Evolutionary conservation across 2,329 filamentous ascomycete species (phyloP).

Genomic region (Hansfordia pulvinata): DNA sequence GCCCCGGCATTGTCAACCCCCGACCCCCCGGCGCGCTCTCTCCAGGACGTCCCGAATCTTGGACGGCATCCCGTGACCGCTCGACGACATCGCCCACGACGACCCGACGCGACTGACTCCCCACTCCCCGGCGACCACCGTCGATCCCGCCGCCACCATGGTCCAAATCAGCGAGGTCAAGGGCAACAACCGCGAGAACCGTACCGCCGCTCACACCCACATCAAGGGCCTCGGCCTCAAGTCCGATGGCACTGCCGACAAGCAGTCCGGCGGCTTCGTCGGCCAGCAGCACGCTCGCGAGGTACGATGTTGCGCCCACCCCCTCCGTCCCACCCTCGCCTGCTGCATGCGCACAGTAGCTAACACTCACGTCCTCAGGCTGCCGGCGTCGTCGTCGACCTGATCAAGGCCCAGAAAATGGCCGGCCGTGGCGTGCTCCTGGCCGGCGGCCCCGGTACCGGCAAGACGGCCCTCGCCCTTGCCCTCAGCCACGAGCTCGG

Average conservation of each 20-base stretch:
- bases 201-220: slow-evolving; percentile 93
- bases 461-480: slow-evolving; percentile 91
- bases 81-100: too few relatives aligned
- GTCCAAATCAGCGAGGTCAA: slow-evolving; percentile 91
- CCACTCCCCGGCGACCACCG: too few relatives aligned
- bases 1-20: too few relatives aligned
- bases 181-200: slow-evolving; percentile 85
- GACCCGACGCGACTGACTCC: too few relatives aligned
- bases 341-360: too few relatives aligned
- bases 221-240: slow-evolving; percentile 90
- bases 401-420: slow-evolving; percentile 96
- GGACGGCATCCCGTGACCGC: too few relatives aligned
- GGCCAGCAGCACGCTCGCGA: slow-evolving; percentile 82
- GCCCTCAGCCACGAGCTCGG: slow-evolving; percentile 95
- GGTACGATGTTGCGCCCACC: slow-evolving; percentile 31
- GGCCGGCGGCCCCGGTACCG: slow-evolving; percentile 87
- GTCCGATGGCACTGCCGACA: slow-evolving; percentile 73
- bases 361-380: slow-evolving; percentile 46
- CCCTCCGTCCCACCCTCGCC: not conserved
- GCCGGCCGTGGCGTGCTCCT: slow-evolving; percentile 85
- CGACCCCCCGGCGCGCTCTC: too few relatives aligned
- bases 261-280: slow-evolving; percentile 70
- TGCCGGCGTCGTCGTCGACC: slow-evolving; percentile 87
- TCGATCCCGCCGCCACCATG: slow-evolving; percentile 54
- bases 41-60: too few relatives aligned